Evolutionary conservation across 495 filamentous ascomycete genomes (phyloP).

Genomic region (Xylaria telfairii): DNA sequence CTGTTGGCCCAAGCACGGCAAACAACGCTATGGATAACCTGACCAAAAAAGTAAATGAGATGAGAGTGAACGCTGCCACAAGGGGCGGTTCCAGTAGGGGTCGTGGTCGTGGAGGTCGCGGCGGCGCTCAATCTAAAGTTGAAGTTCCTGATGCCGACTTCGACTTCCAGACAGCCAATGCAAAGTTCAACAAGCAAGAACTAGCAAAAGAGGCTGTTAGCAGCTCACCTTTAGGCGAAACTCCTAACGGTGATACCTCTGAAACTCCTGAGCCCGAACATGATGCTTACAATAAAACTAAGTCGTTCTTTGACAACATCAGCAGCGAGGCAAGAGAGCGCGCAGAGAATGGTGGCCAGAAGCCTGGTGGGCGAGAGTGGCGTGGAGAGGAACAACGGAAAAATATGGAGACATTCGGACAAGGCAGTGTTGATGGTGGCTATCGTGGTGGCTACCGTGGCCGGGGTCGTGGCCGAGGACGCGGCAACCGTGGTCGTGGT

Average conservation of each 20-base stretch:
- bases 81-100: conserved; percentile 48
- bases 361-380: conserved; percentile 86
- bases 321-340: conserved; percentile 90
- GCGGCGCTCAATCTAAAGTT: conserved; percentile 69
- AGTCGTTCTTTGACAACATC: conserved; percentile 97
- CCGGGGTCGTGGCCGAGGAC: conserved; percentile 70
- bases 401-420: conserved; percentile 99
- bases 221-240: conserved; percentile 70
- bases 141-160: conserved; percentile 90
- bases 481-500: conserved; percentile 53
- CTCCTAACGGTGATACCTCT: conserved; percentile 43
- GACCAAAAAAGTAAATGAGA: conserved; percentile 83
- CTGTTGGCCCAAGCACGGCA: conserved; percentile 48
- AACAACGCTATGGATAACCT: conserved; percentile 69
- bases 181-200: conserved; percentile 98
- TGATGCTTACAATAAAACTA: conserved; percentile 78
- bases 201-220: conserved; percentile 90
- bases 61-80: conserved; percentile 68
- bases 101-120: conserved; percentile 63
- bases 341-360: conserved; percentile 69
- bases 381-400: conserved; percentile 89
- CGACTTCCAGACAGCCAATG: conserved; percentile 91
- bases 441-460: conserved; percentile 76
- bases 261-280: conserved; percentile 44
- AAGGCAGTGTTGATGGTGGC: conserved; percentile 88